phyloP scores from a whole-genome alignment of 768 basidiomycete genomes.

The Trametes punicea region DNA sequence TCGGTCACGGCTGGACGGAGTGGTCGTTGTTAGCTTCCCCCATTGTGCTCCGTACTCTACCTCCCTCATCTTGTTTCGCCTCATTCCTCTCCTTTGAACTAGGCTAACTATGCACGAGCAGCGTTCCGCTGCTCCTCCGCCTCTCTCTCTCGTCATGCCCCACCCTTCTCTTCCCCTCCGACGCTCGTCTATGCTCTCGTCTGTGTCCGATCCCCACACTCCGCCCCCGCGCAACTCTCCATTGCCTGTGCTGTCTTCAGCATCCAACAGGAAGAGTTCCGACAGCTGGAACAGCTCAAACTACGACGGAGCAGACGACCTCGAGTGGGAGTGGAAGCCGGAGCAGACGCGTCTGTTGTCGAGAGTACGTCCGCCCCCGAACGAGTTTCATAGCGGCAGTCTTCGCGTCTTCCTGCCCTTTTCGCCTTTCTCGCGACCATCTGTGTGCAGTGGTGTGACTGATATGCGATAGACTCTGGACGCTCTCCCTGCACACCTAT shows the following conservation, averaged over 20 bases:
- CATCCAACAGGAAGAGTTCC: constrained; percentile 64
- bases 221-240: constrained; percentile 53
- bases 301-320: constrained; percentile 56
- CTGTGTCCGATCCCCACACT: constrained; percentile 51
- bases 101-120: constrained; percentile 37
- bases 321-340: constrained; percentile 68
- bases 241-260: constrained; percentile 45
- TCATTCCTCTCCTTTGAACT: constrained; percentile 21
- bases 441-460: constrained; percentile 13
- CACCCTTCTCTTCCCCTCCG: constrained; percentile 52
- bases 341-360: constrained; percentile 68
- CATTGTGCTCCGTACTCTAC: constrained; percentile 26
- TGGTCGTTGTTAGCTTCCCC: constrained; percentile 20
- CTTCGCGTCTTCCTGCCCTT: constrained; percentile 2
- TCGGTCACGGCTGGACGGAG: constrained; percentile 6
- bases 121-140: constrained; percentile 45
- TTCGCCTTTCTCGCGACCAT: constrained; percentile 9
- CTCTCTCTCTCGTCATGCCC: constrained; percentile 61
- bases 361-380: constrained; percentile 47
- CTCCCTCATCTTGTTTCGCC: constrained; percentile 12
- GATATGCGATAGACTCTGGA: constrained; percentile 61
- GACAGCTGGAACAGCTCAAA: constrained; percentile 87
- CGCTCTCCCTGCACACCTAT: constrained; percentile 76
- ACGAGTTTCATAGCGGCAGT: constrained; percentile 1
- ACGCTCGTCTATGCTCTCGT: constrained; percentile 49